phyloP scores from a whole-genome alignment of 164 flowering plant species.

The Amborella trichopoda region DNA sequence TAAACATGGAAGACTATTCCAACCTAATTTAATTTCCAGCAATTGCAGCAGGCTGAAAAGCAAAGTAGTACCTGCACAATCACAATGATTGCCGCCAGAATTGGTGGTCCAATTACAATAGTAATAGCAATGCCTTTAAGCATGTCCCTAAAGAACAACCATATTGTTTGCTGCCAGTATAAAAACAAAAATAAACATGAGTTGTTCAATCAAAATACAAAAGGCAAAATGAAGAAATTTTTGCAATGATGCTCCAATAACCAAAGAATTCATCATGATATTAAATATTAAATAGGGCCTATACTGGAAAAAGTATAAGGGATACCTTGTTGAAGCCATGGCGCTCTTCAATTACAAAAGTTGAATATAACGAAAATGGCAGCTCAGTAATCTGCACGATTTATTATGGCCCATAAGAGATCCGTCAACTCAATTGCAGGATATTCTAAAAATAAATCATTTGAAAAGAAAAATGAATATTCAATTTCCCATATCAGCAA shows the following conservation, averaged over 20 bases:
- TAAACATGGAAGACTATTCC: too few relatives aligned
- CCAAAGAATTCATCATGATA: too few relatives aligned
- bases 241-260: too few relatives aligned
- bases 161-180: slow-evolving; percentile 77
- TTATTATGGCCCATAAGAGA: too few relatives aligned
- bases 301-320: slow-evolving; percentile 2
- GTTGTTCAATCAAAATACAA: not conserved
- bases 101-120: slow-evolving; percentile 70
- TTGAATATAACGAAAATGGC: slow-evolving; percentile 93
- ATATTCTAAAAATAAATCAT: too few relatives aligned
- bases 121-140: slow-evolving; percentile 62
- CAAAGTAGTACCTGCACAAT: slow-evolving; percentile 67
- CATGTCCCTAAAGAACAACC: slow-evolving; percentile 85
- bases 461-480: too few relatives aligned
- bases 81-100: slow-evolving; percentile 80
- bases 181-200: slow-evolving; percentile 1
- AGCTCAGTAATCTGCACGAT: slow-evolving; percentile 81
- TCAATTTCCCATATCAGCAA: too few relatives aligned
- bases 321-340: slow-evolving; percentile 97
- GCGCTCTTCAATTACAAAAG: slow-evolving; percentile 93
- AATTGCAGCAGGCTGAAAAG: too few relatives aligned
- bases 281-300: not conserved
- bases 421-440: too few relatives aligned
- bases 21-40: too few relatives aligned
- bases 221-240: not conserved